Base-by-base conservation (phyloP, 2,329 filamentous ascomycete genomes). In the Fonsecaea multimorphosa region DNA sequence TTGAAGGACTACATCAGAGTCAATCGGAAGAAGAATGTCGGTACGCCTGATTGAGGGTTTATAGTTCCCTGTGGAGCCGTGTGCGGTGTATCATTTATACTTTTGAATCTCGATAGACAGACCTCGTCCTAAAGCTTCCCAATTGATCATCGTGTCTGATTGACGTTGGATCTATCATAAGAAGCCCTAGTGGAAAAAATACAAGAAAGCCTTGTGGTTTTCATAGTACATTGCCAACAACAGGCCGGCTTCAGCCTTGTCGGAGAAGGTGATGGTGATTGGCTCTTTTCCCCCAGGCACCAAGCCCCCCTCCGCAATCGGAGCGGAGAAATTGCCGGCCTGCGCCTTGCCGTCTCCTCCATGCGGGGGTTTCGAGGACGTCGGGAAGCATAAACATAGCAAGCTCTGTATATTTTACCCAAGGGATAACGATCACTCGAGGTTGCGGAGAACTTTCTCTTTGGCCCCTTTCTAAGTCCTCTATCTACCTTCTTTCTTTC, bases 271-370 rank as follows among this genome's bases (percentile, higher is more conserved):
- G 38, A 40, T n/a, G 14, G 1, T 40, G 16, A 40, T 40, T 40
- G 38, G 38, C n/a, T 19, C 16, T 31, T 31, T 8, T 31, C 8
- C n/a, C n/a, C n/a, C n/a, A n/a, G n/a, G n/a, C n/a, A n/a, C n/a
- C n/a, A n/a, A n/a, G 4, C 4, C 16, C 5, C 19, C 44, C 19
- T 49, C 44, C 44, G 44, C 44, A 24, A 49, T 49, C 44, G 44
- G 44, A 49, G 44, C 44, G 44, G 44, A 49, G 19, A 49, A 49
- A 49, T 24, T 49, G 44, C 44, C 44, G 38, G 38, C n/a, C 38
- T 40, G 38, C 16, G 16, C 38, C 38, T 31, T 8, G 29, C 29
- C 29, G 29, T 8, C 8, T 31, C 29, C 29, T 31, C n/a, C 16
- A n/a, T n/a, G 38, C n/a, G 38, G 38, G 38, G 38, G 38, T 40